Percentiles rank a stretch among this genome's conserved stretches.
These are phyloP conservation scores for Neonothopanus nambi DNA, from an alignment of 1,284 basidiomycete genomes.

Conservation along the genomic window DNA sequence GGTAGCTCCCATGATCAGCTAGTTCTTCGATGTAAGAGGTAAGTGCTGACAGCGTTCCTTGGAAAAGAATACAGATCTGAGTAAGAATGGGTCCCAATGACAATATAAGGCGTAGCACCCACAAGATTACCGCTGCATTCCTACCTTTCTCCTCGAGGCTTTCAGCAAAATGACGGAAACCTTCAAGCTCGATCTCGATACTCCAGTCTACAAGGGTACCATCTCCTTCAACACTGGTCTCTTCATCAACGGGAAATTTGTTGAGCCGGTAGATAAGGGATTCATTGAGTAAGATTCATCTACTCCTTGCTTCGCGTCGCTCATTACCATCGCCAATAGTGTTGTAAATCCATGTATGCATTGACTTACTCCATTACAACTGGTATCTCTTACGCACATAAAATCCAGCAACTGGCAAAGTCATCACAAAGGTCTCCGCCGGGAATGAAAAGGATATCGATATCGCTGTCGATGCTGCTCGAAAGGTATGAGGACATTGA, in stretches of 20 bases:
- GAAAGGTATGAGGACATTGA: slow-evolving; percentile 39
- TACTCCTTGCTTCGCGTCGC: background rate
- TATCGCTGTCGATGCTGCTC: slow-evolving; percentile 68
- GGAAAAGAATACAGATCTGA: no score
- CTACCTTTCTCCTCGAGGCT: no score
- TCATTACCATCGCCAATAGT: slow-evolving; percentile 36
- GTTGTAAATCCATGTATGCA: slow-evolving; percentile 75
- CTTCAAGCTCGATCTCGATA: slow-evolving; percentile 5
- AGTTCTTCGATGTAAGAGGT: no score
- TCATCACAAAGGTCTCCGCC: slow-evolving; percentile 61
- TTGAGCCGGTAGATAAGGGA: slow-evolving; percentile 11
- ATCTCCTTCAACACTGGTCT: slow-evolving; percentile 15
- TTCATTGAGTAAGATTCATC: slow-evolving; percentile 18
- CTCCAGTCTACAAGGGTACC: slow-evolving; percentile 10
- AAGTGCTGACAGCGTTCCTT: no score
- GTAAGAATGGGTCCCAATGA: no score
- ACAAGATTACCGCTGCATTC: no score
- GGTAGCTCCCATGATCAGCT: no score
- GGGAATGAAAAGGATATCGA: slow-evolving; percentile 72
- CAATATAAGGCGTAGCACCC: no score
- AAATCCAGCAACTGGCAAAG: slow-evolving; percentile 60
- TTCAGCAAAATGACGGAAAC: background rate
- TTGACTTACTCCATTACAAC: background rate
- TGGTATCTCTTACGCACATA: background rate
- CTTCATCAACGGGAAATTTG: slow-evolving; percentile 18